phyloP scores from a whole-genome alignment of 805 yeast genomes.

The Blastobotrys parvus region DNA sequence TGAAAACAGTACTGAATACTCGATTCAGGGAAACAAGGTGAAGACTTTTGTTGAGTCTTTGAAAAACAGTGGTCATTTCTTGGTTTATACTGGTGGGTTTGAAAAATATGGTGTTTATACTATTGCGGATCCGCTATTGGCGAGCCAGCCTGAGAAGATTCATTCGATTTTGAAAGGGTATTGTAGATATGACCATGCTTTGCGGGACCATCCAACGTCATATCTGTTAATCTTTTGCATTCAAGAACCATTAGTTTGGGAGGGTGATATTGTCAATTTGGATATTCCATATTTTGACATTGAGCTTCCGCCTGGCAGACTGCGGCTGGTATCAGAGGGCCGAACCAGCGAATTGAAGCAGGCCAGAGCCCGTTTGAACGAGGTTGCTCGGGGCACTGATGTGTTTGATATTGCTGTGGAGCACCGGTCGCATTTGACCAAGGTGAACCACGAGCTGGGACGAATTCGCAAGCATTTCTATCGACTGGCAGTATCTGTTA shows the following conservation, averaged over 20 bases:
- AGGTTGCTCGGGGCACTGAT: constrained; percentile 47
- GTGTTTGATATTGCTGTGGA: constrained; percentile 40
- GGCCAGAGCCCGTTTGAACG: constrained; percentile 49
- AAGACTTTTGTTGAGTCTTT: constrained; percentile 49
- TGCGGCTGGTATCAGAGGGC: constrained; percentile 61
- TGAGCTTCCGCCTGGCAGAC: constrained; percentile 59
- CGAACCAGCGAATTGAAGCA: constrained; percentile 50
- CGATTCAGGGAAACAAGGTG: constrained; percentile 26
- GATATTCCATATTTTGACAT: constrained; percentile 29
- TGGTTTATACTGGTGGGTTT: constrained; percentile 63
- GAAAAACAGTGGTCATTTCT: constrained; percentile 59
- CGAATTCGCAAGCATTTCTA: constrained; percentile 59
- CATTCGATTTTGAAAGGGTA: constrained; percentile 25
- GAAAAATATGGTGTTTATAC: constrained; percentile 73
- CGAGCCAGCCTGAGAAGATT: constrained; percentile 30
- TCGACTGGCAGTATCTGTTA: constrained; percentile 54
- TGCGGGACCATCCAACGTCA: constrained; percentile 29
- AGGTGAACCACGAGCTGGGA: constrained; percentile 65
- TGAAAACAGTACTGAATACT: constrained; percentile 52
- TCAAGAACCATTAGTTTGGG: constrained; percentile 83
- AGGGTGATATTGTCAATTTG: constrained; percentile 62
- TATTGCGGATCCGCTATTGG: constrained; percentile 59
- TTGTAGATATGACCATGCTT: constrained; percentile 29
- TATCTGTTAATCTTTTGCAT: constrained; percentile 71
- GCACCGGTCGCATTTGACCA: constrained; percentile 59